These are phyloP conservation scores for Adansonia rubrostipa DNA, from an alignment of 441 rosid genomes.

Conservation along the genomic window DNA sequence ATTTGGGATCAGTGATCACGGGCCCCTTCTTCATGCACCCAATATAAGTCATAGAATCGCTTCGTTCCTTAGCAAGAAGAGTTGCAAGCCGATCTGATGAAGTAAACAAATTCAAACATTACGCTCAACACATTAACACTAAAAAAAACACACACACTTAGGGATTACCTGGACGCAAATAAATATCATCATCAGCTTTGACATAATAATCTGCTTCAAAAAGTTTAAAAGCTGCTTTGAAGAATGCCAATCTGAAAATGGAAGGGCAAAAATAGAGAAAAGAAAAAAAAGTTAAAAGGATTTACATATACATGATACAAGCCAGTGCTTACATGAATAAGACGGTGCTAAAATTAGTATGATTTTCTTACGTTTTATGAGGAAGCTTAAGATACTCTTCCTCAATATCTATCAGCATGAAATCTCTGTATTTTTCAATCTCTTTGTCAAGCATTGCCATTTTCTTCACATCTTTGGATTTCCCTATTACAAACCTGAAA, in stretches of 20 bases:
- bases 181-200: slow-evolving; percentile 79
- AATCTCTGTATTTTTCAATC: slow-evolving; percentile 62
- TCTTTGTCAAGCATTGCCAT: slow-evolving; percentile 68
- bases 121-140: not conserved
- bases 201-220: slow-evolving; percentile 81
- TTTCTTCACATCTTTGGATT: slow-evolving; percentile 59
- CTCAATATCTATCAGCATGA: slow-evolving; percentile 67
- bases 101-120: not conserved
- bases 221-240: slow-evolving; percentile 69
- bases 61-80: slow-evolving; percentile 77
- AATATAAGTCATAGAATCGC: slow-evolving; percentile 57
- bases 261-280: not conserved
- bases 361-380: slow-evolving; percentile 62
- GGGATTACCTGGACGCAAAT: slow-evolving; percentile 74
- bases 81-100: slow-evolving; percentile 76
- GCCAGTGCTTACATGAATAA: slow-evolving; percentile 6
- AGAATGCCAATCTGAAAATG: slow-evolving; percentile 57
- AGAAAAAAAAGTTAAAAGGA: not conserved
- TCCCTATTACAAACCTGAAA: slow-evolving; percentile 75
- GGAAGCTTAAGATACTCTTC: slow-evolving; percentile 71
- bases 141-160: not conserved
- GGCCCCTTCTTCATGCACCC: slow-evolving; percentile 96
- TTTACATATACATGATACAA: not conserved
- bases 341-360: not conserved
- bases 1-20: slow-evolving; percentile 73